A percentile compares a stretch with the other conserved stretches of the same genome.
These are phyloP conservation scores for Exsudoporus frostii DNA, from an alignment of 768 basidiomycete genomes.

Conservation along the genomic window DNA sequence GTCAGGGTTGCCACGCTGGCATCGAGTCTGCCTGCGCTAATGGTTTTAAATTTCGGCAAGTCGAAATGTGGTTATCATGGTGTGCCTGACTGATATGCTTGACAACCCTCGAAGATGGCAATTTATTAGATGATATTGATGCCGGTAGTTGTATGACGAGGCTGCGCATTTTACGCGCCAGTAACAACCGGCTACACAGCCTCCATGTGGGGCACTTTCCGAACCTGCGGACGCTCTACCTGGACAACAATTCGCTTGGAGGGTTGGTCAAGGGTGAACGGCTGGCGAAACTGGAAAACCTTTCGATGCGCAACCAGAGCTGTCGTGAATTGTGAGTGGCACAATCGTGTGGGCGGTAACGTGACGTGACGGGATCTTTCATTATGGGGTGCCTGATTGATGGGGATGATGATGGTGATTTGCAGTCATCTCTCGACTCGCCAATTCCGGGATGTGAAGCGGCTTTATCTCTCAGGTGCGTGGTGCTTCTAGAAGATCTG, in stretches of 20 bases:
- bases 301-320: constrained; percentile 88
- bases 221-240: constrained; percentile 84
- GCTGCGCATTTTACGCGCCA: constrained; percentile 81
- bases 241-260: constrained; percentile 76
- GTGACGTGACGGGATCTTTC: constrained; percentile 37
- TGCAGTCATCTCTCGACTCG: constrained; percentile 45
- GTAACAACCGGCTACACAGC: constrained; percentile 70
- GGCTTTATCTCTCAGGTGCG: constrained; percentile 92
- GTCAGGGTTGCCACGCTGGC: constrained; percentile 55
- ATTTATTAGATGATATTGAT: constrained; percentile 56
- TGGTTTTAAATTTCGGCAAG: constrained; percentile 83
- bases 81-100: constrained; percentile 14
- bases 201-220: constrained; percentile 64
- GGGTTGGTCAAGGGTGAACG: constrained; percentile 52
- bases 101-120: constrained; percentile 58
- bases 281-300: constrained; percentile 75
- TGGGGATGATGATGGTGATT: constrained; percentile 33
- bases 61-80: constrained; percentile 24
- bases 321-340: constrained; percentile 68
- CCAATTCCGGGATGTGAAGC: constrained; percentile 88
- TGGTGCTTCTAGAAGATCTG: constrained; percentile 11
- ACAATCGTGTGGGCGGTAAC: constrained; percentile 19
- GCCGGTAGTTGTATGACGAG: constrained; percentile 55
- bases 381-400: constrained; percentile 37
- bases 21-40: constrained; percentile 53